phyloP scores from a whole-genome alignment of 169 alveolate genomes.

The Blepharisma undulans region DNA sequence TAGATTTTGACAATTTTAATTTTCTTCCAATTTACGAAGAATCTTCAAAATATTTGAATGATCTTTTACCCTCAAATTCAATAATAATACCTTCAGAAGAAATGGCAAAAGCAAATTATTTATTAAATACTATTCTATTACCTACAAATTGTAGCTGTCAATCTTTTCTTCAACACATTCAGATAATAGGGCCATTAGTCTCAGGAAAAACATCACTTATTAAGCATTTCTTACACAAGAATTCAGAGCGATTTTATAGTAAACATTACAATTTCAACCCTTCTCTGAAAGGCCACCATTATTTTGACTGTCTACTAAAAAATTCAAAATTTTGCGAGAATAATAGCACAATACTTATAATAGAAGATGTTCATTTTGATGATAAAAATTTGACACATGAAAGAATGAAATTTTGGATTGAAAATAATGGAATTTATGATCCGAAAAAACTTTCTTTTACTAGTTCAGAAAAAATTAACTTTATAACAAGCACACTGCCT shows the following conservation, averaged over 20 bases:
- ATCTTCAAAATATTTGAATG: not conserved
- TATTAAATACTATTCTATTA: not conserved
- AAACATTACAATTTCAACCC: not conserved
- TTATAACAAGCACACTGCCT: not conserved
- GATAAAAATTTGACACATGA: not conserved
- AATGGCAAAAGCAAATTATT: not conserved
- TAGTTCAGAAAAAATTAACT: not conserved
- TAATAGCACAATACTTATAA: not conserved
- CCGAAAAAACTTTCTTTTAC: not conserved
- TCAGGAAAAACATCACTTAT: not conserved
- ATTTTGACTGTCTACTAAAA: not conserved
- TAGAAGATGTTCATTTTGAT: slow-evolving; percentile 20
- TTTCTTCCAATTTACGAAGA: not conserved
- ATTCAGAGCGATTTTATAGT: not conserved
- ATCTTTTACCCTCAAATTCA: not conserved
- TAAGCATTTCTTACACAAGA: not conserved
- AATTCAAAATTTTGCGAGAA: not conserved
- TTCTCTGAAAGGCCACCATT: not conserved
- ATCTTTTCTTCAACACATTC: not conserved
- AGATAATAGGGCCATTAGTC: not conserved
- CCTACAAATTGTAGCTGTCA: not conserved
- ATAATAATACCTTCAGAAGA: not conserved
- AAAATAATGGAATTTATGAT: slow-evolving; percentile 13
- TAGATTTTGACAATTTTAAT: not conserved
- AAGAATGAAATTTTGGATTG: not conserved